phyloP scores from a whole-genome alignment of 305 asterid genomes.

The Nicotiana rustica region DNA sequence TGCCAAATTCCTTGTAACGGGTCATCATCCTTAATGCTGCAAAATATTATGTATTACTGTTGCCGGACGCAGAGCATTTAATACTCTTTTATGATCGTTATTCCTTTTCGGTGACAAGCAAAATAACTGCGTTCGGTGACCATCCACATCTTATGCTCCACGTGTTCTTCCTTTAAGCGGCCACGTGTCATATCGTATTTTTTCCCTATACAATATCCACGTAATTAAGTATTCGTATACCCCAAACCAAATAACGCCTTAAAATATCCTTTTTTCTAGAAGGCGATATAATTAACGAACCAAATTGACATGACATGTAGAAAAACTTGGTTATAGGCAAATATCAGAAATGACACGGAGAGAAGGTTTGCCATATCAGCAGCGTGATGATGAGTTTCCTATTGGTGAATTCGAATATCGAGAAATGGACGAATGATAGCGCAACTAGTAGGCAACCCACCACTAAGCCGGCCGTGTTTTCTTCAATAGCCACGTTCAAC shows the following conservation, averaged over 20 bases:
- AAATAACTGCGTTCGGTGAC: too few relatives aligned
- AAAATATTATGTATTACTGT: too few relatives aligned
- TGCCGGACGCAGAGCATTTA: too few relatives aligned
- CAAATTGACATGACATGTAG: neutral
- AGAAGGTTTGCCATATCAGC: neutral
- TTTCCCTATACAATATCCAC: too few relatives aligned
- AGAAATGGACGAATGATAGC: slow-evolving; percentile 40
- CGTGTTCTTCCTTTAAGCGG: too few relatives aligned
- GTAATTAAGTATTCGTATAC: neutral
- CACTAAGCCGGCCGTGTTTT: slow-evolving; percentile 46
- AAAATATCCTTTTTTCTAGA: neutral
- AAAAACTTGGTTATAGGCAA: neutral
- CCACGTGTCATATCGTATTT: too few relatives aligned
- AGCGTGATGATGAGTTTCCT: slow-evolving; percentile 8
- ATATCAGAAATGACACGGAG: slow-evolving; percentile 18
- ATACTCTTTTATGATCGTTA: too few relatives aligned
- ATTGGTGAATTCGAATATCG: slow-evolving; percentile 48
- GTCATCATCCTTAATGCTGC: too few relatives aligned
- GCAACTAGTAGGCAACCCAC: slow-evolving; percentile 40
- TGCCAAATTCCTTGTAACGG: too few relatives aligned
- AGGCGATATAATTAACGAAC: neutral
- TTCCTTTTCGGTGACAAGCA: too few relatives aligned
- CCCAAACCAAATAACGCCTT: neutral
- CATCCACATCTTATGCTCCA: too few relatives aligned
- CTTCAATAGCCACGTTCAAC: slow-evolving; percentile 45